phyloP scores from a whole-genome alignment of 495 filamentous ascomycete species.

The Hyaloscypha finlandica region DNA sequence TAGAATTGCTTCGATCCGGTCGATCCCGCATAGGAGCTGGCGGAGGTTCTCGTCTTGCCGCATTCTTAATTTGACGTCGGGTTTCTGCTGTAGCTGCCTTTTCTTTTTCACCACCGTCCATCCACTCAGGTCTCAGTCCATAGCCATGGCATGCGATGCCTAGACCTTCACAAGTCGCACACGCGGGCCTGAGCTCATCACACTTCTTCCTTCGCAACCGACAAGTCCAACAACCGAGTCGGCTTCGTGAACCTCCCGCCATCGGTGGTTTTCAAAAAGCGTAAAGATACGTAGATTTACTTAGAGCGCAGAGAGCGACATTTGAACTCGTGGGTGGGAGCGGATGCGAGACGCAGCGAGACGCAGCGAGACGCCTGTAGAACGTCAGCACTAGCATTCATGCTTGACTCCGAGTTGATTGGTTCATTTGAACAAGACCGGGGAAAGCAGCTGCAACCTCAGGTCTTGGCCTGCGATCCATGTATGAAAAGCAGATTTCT shows the following conservation, averaged over 20 bases:
- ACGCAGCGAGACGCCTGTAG: background rate
- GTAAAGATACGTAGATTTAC: too few relatives aligned
- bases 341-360: background rate
- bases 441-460: background rate
- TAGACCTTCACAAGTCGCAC: slow-evolving; percentile 33
- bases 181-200: slow-evolving; percentile 37
- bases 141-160: slow-evolving; percentile 39
- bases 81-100: slow-evolving; percentile 22
- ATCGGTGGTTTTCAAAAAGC: background rate
- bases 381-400: background rate
- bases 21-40: background rate
- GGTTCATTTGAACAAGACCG: background rate
- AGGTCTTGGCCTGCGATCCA: background rate
- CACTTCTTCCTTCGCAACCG: slow-evolving; percentile 43
- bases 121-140: slow-evolving; percentile 37
- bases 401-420: background rate
- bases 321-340: background rate
- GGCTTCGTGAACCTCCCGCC: background rate
- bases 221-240: slow-evolving; percentile 34
- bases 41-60: background rate
- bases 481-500: background rate
- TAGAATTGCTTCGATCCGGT: background rate
- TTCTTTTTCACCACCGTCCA: slow-evolving; percentile 34
- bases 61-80: slow-evolving; percentile 12
- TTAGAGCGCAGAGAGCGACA: background rate